Evolutionary conservation across 331 rosid species (phyloP).

Genomic region (Telfairia occidentalis): DNA sequence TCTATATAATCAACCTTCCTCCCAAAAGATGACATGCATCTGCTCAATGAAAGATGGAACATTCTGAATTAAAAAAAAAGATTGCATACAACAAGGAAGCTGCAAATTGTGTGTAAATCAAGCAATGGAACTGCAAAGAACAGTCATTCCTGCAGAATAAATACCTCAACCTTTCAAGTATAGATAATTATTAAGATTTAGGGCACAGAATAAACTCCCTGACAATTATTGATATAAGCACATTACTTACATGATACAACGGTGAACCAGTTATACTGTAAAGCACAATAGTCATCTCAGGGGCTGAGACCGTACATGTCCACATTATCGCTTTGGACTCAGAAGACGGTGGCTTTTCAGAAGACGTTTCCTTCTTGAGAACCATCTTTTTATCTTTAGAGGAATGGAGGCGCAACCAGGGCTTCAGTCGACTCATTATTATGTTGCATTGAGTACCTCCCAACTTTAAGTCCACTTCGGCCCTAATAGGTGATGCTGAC

Average conservation of each 20-base stretch:
- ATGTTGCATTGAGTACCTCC: constrained; percentile 89
- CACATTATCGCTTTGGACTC: constrained; percentile 73
- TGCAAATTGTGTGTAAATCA: not conserved
- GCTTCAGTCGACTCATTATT: constrained; percentile 71
- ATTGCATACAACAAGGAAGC: not conserved
- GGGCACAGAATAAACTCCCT: not conserved
- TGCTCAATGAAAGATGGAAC: no score
- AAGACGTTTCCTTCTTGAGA: constrained; percentile 51
- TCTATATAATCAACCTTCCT: no score
- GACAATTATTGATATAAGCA: constrained; percentile 11
- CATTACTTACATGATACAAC: constrained; percentile 71
- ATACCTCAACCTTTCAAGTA: not conserved
- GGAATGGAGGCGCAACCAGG: constrained; percentile 57
- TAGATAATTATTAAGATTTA: not conserved
- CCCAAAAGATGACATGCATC: no score
- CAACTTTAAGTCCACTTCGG: constrained; percentile 80
- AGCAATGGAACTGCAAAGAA: not conserved
- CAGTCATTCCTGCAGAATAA: not conserved
- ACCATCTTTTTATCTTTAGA: constrained; percentile 65
- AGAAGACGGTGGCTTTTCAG: constrained; percentile 38
- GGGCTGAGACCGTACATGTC: constrained; percentile 95
- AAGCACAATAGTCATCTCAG: constrained; percentile 88
- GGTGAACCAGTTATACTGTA: constrained; percentile 60
- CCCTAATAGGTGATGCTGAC: constrained; percentile 72
- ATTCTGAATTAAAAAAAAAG: no score